Evolutionary conservation across 441 rosid genomes (phyloP).

Genomic region (Corymbia citriodora): DNA sequence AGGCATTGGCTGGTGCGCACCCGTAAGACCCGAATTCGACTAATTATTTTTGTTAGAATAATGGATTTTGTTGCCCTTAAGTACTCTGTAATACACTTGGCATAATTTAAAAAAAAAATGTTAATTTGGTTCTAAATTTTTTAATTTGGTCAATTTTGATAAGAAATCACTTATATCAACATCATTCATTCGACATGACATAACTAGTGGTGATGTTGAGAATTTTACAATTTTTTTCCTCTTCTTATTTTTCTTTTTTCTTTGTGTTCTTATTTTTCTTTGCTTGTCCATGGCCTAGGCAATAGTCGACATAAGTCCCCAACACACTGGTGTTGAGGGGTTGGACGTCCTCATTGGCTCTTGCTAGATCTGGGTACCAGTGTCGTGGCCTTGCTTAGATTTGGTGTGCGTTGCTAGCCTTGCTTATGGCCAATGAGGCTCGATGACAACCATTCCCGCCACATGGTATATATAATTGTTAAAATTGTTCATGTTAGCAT

Average conservation of each 20-base stretch:
- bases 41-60: background rate
- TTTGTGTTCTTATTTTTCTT: background rate
- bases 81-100: background rate
- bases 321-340: rapidly evolving
- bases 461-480: background rate
- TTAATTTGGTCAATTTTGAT: rapidly evolving
- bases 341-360: rapidly evolving
- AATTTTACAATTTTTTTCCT: background rate
- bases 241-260: background rate
- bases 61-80: background rate
- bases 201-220: rapidly evolving
- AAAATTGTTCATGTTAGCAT: rapidly evolving
- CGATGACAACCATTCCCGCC: rapidly evolving
- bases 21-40: background rate
- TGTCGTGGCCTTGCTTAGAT: background rate
- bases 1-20: background rate
- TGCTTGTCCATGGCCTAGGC: rapidly evolving
- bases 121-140: background rate
- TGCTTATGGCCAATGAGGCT: background rate
- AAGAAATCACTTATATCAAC: rapidly evolving
- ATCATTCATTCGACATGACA: rapidly evolving
- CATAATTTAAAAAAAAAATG: background rate
- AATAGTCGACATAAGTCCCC: rapidly evolving
- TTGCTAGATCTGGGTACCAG: background rate
- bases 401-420: background rate